Conservation (phyloP, 257 asterid species). For the Nemophila menziesii region DNA sequence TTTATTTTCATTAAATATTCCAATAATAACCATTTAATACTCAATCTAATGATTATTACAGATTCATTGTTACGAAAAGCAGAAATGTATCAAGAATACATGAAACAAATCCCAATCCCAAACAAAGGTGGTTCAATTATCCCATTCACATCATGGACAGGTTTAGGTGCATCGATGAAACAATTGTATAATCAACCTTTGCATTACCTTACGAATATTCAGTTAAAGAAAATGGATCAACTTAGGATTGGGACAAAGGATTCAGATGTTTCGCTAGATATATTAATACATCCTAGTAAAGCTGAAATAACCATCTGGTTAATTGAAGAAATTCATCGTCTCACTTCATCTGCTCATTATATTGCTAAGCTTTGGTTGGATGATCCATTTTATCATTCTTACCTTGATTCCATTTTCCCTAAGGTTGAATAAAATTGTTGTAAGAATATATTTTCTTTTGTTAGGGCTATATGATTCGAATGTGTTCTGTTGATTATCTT, state of each 20-base stretch:
- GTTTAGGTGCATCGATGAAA: slow-evolving; percentile 50
- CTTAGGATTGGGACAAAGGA: slow-evolving; percentile 35
- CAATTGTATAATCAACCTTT: slow-evolving; percentile 51
- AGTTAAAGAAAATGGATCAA: slow-evolving; percentile 36
- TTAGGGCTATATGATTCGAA: neutral
- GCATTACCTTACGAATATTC: slow-evolving; percentile 67
- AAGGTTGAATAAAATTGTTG: neutral
- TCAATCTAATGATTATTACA: slow-evolving; percentile 12
- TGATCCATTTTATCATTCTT: slow-evolving; percentile 32
- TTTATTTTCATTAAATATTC: neutral
- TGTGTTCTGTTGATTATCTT: too few relatives aligned
- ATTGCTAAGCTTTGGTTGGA: slow-evolving; percentile 42
- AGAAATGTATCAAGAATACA: slow-evolving; percentile 32
- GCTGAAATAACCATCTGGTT: slow-evolving; percentile 66
- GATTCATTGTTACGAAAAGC: slow-evolving; percentile 42
- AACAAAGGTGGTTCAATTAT: slow-evolving; percentile 28
- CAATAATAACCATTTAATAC: too few relatives aligned
- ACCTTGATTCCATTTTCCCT: slow-evolving; percentile 36
- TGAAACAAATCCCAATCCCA: slow-evolving; percentile 52
- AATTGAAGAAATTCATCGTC: too few relatives aligned
- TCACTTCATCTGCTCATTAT: slow-evolving; percentile 43
- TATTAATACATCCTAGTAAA: slow-evolving; percentile 38
- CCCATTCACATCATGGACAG: slow-evolving; percentile 60
- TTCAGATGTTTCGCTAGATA: slow-evolving; percentile 30
- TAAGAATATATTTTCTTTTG: neutral